phyloP scores from a whole-genome alignment of 805 yeast genomes.

The Saturnispora serradocipensis region DNA sequence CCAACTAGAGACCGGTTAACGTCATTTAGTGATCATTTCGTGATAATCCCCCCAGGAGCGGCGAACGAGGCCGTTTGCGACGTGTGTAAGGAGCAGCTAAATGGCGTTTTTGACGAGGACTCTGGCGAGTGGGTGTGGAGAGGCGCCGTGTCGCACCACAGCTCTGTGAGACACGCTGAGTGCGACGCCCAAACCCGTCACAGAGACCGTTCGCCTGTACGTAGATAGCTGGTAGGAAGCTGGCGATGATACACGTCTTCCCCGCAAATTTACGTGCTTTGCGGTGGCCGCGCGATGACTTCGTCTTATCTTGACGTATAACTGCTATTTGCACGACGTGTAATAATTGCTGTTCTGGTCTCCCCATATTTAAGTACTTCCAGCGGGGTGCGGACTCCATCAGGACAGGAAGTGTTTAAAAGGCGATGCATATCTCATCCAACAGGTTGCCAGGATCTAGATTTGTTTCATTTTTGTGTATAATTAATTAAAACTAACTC shows the following conservation, averaged over 20 bases:
- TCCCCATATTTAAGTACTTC: neutral
- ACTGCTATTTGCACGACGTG: no score
- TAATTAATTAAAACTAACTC: neutral
- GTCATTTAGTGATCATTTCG: slow-evolving; percentile 35
- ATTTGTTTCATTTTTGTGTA: neutral
- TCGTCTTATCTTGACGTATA: no score
- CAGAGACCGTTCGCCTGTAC: slow-evolving; percentile 26
- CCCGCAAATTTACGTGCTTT: slow-evolving; percentile 4
- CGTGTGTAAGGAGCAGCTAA: slow-evolving; percentile 57
- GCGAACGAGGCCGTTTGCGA: slow-evolving; percentile 56
- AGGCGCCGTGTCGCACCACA: slow-evolving; percentile 44
- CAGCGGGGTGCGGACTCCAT: neutral
- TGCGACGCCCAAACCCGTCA: slow-evolving; percentile 56
- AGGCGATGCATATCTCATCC: neutral
- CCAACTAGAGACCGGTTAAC: neutral
- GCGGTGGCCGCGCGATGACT: neutral
- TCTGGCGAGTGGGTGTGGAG: slow-evolving; percentile 78
- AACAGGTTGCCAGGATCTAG: neutral
- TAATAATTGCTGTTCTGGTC: neutral
- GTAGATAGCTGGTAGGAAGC: neutral
- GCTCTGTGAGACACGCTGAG: slow-evolving; percentile 46
- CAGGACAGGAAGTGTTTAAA: neutral
- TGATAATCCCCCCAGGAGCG: slow-evolving; percentile 58
- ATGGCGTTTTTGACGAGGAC: slow-evolving; percentile 62
- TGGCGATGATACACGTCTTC: neutral